These are phyloP conservation scores for Penicillium desertorum DNA, from an alignment of 495 filamentous ascomycete species.

Conservation along the genomic window DNA sequence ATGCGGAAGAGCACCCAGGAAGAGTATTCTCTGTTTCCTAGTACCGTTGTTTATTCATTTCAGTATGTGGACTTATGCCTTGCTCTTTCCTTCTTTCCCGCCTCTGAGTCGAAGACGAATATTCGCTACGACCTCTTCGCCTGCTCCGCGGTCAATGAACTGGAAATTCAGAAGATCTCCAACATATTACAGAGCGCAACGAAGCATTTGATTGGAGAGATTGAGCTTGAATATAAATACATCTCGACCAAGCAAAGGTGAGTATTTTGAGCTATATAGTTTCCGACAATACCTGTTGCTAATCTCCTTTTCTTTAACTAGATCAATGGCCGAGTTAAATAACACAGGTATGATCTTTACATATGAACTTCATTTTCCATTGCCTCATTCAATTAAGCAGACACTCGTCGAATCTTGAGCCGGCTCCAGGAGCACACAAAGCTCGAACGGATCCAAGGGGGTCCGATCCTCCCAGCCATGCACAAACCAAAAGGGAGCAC, in stretches of 20 bases:
- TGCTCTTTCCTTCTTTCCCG: constrained; percentile 21
- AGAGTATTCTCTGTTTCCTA: constrained; percentile 16
- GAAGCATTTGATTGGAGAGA: background rate
- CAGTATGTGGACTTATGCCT: constrained; percentile 15
- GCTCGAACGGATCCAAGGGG: constrained; percentile 28
- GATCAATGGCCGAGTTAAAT: background rate
- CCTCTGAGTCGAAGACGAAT: constrained; percentile 21
- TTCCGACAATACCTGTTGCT: background rate
- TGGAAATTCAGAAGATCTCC: background rate
- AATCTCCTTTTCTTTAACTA: background rate
- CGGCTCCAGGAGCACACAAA: constrained; percentile 32
- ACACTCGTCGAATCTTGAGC: constrained; percentile 18
- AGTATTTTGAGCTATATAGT: background rate
- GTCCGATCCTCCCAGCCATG: constrained; percentile 32
- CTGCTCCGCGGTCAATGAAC: background rate
- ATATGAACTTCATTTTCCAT: background rate
- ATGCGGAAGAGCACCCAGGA: background rate
- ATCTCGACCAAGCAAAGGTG: background rate
- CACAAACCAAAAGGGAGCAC: constrained; percentile 32
- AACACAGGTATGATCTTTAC: constrained; percentile 6
- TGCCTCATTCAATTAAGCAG: background rate
- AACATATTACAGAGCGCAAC: background rate
- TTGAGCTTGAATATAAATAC: constrained; percentile 14
- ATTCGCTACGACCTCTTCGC: constrained; percentile 27
- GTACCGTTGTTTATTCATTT: constrained; percentile 21